phyloP scores from a whole-genome alignment of 2,329 filamentous ascomycete species.

The Venturia carpophila region DNA sequence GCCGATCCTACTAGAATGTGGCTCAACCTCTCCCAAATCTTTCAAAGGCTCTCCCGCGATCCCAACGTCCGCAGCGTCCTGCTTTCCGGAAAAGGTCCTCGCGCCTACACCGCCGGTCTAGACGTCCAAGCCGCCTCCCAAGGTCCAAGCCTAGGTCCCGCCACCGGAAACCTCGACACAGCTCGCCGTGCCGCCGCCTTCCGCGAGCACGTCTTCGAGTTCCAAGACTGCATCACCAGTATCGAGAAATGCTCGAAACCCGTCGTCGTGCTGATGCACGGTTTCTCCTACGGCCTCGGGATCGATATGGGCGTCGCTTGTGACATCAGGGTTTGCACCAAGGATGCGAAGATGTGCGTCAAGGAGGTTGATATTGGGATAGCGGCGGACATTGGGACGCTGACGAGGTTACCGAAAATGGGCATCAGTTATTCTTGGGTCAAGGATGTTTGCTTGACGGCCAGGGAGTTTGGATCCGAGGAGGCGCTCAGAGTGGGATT shows the following conservation, averaged over 20 bases:
- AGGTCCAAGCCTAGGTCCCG: conserved; percentile 37
- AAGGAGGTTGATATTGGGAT: conserved; percentile 80
- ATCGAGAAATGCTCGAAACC: conserved; percentile 84
- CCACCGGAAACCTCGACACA: conserved; percentile 41
- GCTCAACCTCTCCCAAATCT: conserved; percentile 67
- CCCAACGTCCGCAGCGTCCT: conserved; percentile 67
- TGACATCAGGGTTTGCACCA: conserved; percentile 60
- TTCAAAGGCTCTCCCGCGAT: conserved; percentile 63
- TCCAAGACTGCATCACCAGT: conserved; percentile 69
- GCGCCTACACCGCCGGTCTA: conserved; percentile 78
- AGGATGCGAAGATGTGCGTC: conserved; percentile 56
- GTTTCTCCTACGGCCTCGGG: conserved; percentile 31
- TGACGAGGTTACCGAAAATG: conserved; percentile 64
- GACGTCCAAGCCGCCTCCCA: conserved; percentile 63
- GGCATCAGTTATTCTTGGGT: conserved; percentile 67
- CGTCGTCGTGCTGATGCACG: conserved; percentile 31
- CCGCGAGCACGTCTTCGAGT: conserved; percentile 64
- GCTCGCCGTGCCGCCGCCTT: conserved; percentile 48
- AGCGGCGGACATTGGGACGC: conserved; percentile 70
- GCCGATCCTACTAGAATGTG: conserved; percentile 56
- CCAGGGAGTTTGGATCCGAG: conserved; percentile 58
- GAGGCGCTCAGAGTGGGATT: conserved; percentile 66
- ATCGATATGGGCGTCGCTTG: conserved; percentile 53
- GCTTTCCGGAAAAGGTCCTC: conserved; percentile 71
- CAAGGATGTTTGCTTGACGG: conserved; percentile 68